Conservation (phyloP, 164 flowering plant genomes). For the Cinnamomum micranthum region DNA sequence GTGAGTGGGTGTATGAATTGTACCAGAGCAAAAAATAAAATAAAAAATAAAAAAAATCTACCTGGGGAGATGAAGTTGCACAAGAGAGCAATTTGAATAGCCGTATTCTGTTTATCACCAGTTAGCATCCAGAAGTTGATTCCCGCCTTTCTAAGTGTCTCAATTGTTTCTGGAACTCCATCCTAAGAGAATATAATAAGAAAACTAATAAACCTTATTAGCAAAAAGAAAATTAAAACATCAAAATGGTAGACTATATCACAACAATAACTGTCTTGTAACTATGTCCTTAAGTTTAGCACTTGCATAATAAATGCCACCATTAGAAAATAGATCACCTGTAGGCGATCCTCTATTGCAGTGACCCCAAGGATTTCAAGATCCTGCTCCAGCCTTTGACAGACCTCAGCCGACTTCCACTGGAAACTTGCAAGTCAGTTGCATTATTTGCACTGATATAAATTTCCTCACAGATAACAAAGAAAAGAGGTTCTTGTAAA, state of each 20-base stretch:
- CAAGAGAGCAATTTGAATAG: conserved; percentile 91
- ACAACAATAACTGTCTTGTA: not conserved
- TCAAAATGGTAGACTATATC: not conserved
- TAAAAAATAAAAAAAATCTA: conserved; percentile 11
- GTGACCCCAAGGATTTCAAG: conserved; percentile 91
- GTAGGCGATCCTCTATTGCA: conserved; percentile 96
- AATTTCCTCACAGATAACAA: not conserved
- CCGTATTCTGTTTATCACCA: conserved; percentile 96
- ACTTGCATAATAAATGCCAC: not conserved
- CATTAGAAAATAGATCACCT: conserved; percentile 39
- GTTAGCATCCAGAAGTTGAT: conserved; percentile 99
- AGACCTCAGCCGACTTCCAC: conserved; percentile 96
- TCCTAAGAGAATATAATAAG: conserved; percentile 45
- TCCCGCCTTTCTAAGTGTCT: conserved; percentile 90
- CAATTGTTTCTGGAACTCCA: conserved; percentile 97
- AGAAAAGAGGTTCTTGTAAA: conserved; percentile 4
- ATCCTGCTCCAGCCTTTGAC: conserved; percentile 85
- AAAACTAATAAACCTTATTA: not conserved
- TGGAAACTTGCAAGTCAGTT: conserved; percentile 24
- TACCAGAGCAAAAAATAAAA: too few relatives aligned
- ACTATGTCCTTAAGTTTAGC: not conserved
- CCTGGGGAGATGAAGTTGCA: conserved; percentile 98
- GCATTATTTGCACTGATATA: not conserved
- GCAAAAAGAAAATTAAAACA: not conserved
- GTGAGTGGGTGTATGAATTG: too few relatives aligned